Conservation (phyloP, 768 basidiomycete genomes). For the Candolleomyces eurysporus region DNA sequence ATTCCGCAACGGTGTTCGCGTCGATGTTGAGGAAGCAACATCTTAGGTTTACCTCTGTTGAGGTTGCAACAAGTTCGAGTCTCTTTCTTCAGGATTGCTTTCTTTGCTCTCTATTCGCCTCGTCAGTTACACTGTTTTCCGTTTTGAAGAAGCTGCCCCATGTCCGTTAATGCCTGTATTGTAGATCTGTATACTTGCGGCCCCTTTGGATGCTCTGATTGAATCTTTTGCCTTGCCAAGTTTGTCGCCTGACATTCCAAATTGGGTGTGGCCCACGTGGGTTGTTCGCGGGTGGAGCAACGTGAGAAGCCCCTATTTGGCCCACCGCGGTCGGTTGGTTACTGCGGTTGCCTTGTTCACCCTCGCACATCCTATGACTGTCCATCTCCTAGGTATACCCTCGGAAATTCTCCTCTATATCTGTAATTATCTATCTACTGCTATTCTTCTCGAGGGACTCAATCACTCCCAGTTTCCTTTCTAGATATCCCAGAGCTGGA, state of each 20-base stretch:
- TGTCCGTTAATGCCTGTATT: no score
- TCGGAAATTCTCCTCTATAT: constrained; percentile 60
- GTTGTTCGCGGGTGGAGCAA: not conserved
- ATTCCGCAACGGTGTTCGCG: constrained; percentile 46
- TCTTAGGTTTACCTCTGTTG: no score
- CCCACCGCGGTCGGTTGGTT: not conserved
- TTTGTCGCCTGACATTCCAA: not conserved
- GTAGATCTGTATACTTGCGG: no score
- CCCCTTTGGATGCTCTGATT: not conserved
- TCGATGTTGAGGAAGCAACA: constrained; percentile 57
- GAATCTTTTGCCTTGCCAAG: not conserved
- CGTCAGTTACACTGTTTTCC: no score
- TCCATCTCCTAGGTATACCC: constrained; percentile 40
- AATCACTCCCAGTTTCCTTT: constrained; percentile 50
- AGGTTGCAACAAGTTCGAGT: no score
- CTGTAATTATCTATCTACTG: constrained; percentile 33
- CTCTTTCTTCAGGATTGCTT: no score
- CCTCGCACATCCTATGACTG: constrained; percentile 8
- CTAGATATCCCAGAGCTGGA: constrained; percentile 74
- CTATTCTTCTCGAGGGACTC: not conserved
- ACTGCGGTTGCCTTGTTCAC: constrained; percentile 5
- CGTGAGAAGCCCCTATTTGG: not conserved
- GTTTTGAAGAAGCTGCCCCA: no score
- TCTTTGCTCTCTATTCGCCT: no score
- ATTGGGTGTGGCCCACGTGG: not conserved